phyloP scores from a whole-genome alignment of 805 yeast genomes.

The Scheffersomyces spartinae region DNA sequence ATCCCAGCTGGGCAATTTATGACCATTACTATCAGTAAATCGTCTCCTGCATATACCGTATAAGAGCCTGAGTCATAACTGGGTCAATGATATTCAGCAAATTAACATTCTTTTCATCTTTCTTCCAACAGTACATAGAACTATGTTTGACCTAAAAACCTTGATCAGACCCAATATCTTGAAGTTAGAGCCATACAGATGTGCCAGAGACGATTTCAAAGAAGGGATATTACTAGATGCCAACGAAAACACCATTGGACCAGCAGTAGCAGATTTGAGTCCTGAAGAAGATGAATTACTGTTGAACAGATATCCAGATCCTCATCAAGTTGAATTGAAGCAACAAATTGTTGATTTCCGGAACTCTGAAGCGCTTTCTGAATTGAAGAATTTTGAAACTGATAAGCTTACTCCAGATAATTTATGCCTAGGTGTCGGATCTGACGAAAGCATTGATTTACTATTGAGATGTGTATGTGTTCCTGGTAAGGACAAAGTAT shows the following conservation, averaged over 20 bases:
- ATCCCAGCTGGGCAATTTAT: no score
- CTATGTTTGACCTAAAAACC: conserved; percentile 38
- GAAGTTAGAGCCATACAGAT: conserved; percentile 78
- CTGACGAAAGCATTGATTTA: conserved; percentile 91
- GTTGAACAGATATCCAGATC: conserved; percentile 92
- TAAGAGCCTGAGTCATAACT: conserved; percentile 1
- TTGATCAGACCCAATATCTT: conserved; percentile 80
- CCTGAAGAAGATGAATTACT: conserved; percentile 37
- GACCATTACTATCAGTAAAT: no score
- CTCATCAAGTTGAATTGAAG: conserved; percentile 78
- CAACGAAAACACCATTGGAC: conserved; percentile 91
- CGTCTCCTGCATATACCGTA: not conserved
- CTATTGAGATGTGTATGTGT: conserved; percentile 72
- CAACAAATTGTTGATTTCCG: conserved; percentile 60
- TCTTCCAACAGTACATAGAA: not conserved
- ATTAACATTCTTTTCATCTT: not conserved
- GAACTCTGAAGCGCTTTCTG: conserved; percentile 34
- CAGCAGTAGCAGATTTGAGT: conserved; percentile 43
- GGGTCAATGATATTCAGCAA: conserved; percentile 3
- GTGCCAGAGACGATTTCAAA: conserved; percentile 93
- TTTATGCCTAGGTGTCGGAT: conserved; percentile 90
- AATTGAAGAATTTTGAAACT: conserved; percentile 4
- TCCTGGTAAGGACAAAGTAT: conserved; percentile 74
- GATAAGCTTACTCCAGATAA: conserved; percentile 44
- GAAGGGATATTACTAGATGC: conserved; percentile 89